These are phyloP conservation scores for Botryotinia narcissicola DNA, from an alignment of 2,329 filamentous ascomycete species.

Conservation along the genomic window DNA sequence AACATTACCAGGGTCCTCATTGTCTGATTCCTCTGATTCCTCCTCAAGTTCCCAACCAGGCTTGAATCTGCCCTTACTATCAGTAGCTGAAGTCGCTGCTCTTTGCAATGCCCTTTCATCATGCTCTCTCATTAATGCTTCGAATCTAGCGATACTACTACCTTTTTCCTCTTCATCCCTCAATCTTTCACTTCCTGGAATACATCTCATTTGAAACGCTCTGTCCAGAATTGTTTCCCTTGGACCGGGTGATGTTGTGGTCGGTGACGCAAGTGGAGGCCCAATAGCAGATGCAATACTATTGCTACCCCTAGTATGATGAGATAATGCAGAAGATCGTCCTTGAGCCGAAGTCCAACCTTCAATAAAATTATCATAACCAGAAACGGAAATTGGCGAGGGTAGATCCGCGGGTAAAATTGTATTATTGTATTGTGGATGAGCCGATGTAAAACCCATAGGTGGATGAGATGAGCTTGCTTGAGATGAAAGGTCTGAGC, in stretches of 20 bases:
- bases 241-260: conserved; percentile 45
- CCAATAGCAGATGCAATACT: conserved; percentile 52
- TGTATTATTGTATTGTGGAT: conserved; percentile 48
- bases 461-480: conserved; percentile 41
- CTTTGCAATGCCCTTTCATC: conserved; percentile 47
- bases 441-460: conserved; percentile 46
- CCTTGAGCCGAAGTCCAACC: conserved; percentile 61
- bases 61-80: conserved; percentile 29
- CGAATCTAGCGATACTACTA: conserved; percentile 63
- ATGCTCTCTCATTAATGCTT: conserved; percentile 61
- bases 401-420: conserved; percentile 55
- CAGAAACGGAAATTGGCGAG: conserved; percentile 50
- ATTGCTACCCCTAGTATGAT: conserved; percentile 53
- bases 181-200: conserved; percentile 57
- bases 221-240: conserved; percentile 66
- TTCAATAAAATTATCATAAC: conserved; percentile 58
- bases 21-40: conserved; percentile 43
- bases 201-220: conserved; percentile 61
- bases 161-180: conserved; percentile 58
- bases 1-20: conserved; percentile 41
- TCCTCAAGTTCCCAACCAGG: conserved; percentile 34
- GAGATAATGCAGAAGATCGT: conserved; percentile 54
- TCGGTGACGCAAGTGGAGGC: conserved; percentile 38
- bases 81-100: conserved; percentile 12
- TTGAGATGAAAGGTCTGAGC: conserved; percentile 57